Base-by-base conservation (phyloP, 176 grass and related monocot genomes). In the Ananas comosus region DNA sequence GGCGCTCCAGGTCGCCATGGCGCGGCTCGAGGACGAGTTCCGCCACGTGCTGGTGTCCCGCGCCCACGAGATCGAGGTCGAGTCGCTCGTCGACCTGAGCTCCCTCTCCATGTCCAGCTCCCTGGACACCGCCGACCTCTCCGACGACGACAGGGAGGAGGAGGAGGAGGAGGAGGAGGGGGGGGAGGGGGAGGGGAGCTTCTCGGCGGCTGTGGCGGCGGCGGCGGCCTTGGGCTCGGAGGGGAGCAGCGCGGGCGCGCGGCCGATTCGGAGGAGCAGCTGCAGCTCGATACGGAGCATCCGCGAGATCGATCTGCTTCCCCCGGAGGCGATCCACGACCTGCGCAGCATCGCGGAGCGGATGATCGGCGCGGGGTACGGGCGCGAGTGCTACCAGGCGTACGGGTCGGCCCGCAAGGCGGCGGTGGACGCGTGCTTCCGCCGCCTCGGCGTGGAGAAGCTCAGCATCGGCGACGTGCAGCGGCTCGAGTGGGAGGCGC, bases 391-490 rank as follows among this genome's bases (percentile, higher is more conserved):
- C 82, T 73, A 90, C 64, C 89, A 99, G 87, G 89, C 90, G 13
- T 99, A 99, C 58, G 80, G 82, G 72, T 90, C 86, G 50, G 79
- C 85, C 63, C 89, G 94, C 70, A 99, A 99, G 79, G 82, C 84
- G 22, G 80, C 82, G 33, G 84, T 99, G 48, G 89, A 93, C 70
- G 64, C 77, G 59, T 80, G 82, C 56, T 82, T 99, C 28, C 89
- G 84, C 71, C 84, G 77, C 3, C 86, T 99, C 17, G 84, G 94
- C 47, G 85, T 99, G 14, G 94, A 99, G 86, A 93, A 91, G 72
- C 84, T 93, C 63, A 93, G 84, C 78, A 99, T 99, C 73, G 94
- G 87, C 10, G 94, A 93, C 9, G 86, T 99, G 63, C 94, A 99
- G 74, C 71, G 86, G 0, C 86, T 99, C 51, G 86, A 84, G 66